phyloP scores from a whole-genome alignment of 1,284 basidiomycete genomes.

The Peniophora sp. region DNA sequence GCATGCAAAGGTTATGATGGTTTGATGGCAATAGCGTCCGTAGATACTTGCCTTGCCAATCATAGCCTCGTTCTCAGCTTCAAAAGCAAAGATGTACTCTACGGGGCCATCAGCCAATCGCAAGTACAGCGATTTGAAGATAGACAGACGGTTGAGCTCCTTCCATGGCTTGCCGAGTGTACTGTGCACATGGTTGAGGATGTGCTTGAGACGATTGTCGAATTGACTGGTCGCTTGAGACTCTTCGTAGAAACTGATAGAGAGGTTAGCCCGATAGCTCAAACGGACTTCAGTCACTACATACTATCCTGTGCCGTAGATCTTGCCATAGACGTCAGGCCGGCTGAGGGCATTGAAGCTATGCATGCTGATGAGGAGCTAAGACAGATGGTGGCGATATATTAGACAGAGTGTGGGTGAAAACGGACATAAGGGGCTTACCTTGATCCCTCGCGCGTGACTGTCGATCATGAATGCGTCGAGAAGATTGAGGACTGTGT shows the following conservation, averaged over 20 bases:
- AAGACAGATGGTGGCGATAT: neutral
- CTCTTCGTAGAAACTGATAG: slow-evolving; percentile 16
- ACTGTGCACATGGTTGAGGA: slow-evolving; percentile 31
- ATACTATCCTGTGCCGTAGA: slow-evolving; percentile 14
- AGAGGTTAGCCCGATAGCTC: too few species aligned
- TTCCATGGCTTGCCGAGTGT: slow-evolving; percentile 33
- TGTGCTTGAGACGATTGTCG: slow-evolving; percentile 25
- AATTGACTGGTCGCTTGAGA: slow-evolving; percentile 15
- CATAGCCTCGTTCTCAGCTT: slow-evolving; percentile 37
- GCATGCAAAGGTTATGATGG: neutral
- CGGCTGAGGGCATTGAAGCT: slow-evolving; percentile 24
- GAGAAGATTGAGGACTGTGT: slow-evolving; percentile 28
- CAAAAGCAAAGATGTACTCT: slow-evolving; percentile 35
- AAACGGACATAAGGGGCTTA: slow-evolving; percentile 2
- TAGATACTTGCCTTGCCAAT: slow-evolving; percentile 16
- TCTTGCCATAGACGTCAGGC: slow-evolving; percentile 20
- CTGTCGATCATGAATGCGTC: slow-evolving; percentile 33
- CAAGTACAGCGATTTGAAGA: too few species aligned
- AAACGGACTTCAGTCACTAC: too few species aligned
- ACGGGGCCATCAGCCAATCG: too few species aligned
- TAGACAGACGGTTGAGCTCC: slow-evolving; percentile 19
- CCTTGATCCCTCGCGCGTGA: slow-evolving; percentile 26
- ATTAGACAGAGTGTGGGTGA: slow-evolving; percentile 15
- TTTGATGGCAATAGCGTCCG: slow-evolving; percentile 1
- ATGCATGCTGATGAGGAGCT: slow-evolving; percentile 13